These are phyloP conservation scores for Epichloe aotearoae DNA, from an alignment of 2,329 filamentous ascomycete species.

Conservation along the genomic window DNA sequence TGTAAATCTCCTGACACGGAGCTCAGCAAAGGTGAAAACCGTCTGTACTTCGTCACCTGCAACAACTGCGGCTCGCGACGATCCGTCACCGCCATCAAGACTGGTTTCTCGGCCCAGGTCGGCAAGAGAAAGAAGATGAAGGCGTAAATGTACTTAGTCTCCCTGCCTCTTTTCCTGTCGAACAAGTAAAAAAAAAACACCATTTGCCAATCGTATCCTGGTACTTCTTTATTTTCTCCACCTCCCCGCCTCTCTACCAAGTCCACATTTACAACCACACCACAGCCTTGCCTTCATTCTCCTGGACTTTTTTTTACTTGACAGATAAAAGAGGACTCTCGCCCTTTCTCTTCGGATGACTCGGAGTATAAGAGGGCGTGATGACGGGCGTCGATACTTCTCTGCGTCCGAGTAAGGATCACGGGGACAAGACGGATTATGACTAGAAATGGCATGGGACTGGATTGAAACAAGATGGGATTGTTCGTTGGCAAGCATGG, in stretches of 20 bases:
- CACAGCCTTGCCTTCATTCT: background rate
- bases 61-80: constrained; percentile 69
- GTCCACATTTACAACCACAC: background rate
- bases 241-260: background rate
- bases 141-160: constrained; percentile 39
- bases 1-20: constrained; percentile 91
- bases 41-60: constrained; percentile 97
- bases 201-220: background rate
- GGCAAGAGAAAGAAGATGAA: constrained; percentile 96
- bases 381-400: no score
- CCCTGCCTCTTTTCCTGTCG: background rate
- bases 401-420: no score
- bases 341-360: background rate
- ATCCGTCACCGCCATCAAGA: constrained; percentile 96
- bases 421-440: no score
- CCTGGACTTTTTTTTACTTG: background rate
- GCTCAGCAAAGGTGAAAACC: constrained; percentile 97
- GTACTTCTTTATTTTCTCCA: background rate
- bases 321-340: background rate
- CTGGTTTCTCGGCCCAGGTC: constrained; percentile 98
- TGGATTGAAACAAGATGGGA: no score
- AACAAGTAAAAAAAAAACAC: background rate
- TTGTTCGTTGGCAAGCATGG: no score
- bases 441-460: no score
- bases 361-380: no score